Base-by-base conservation (phyloP, 108 stramenopile genomes). In the Cyclotella kingstonii region DNA sequence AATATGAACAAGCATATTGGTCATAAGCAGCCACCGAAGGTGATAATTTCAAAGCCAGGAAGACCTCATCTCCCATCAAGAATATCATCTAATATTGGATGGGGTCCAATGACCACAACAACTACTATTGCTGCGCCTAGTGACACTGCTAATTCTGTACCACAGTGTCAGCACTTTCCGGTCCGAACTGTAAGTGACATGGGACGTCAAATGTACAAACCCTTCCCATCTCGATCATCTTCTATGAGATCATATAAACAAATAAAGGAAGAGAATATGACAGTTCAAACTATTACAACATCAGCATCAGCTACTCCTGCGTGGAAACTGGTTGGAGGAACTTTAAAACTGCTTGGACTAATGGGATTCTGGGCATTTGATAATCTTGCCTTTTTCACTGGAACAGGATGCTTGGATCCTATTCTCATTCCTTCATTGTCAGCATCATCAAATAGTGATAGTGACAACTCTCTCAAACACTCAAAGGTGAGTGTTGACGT, bases 311-410 rank as follows among this genome's bases (percentile, higher is more conserved):
- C 74, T 2, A 65, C 66, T 10, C 78, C 78, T 3, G 41, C 52
- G 38, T 81, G 80, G 77, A 88, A 77, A 51, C 58, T 80, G 18
- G 52, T 82, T 29, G 80, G 84, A 7, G 39, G 73, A 17, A 70
- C 84, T 9, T 12, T 83, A 23, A 90, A 93, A 64, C 63, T 87
- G 9, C 7, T 84, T 9, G 82, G 87, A 29, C 63, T 94, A 54
- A 51, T 82, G 56, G 83, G 85, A 12, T 94, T 85, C 52, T 90
- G 82, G 84, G 66, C 80, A 6, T 86, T 77, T 21, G 93, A 94
- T 54, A 94, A 94, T 47, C 18, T 86, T 5, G 75, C 72, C 47
- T 94, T 81, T 60, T 43, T 94, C 30, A 59, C 76, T 0, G 71
- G 73, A 10, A 70, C 70, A 43, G 83, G 86, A 30, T 75, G 83